These are phyloP conservation scores for Acer negundo DNA, from an alignment of 345 rosid species.

Conservation along the genomic window DNA sequence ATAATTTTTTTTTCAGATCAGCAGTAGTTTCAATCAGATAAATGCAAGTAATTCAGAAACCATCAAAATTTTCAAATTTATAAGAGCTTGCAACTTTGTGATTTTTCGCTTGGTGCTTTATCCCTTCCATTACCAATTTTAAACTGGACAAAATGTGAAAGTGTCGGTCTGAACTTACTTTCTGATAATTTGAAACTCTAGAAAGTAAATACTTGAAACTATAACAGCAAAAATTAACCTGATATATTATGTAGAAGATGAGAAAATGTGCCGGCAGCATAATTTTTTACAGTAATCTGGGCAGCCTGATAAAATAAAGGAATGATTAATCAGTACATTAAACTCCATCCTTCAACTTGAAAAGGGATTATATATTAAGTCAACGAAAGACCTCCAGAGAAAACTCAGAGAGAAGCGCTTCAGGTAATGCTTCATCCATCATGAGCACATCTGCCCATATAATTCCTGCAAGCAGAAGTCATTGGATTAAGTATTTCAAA, in stretches of 20 bases:
- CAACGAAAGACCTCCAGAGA: slow-evolving; percentile 60
- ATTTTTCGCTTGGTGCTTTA: neutral
- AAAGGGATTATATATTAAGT: slow-evolving; percentile 11
- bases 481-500: slow-evolving; percentile 25
- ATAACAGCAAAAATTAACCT: slow-evolving; percentile 49
- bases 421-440: slow-evolving; percentile 79
- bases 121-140: slow-evolving; percentile 1
- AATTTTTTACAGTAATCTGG: slow-evolving; percentile 65
- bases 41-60: slow-evolving; percentile 6
- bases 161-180: neutral
- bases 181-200: slow-evolving; percentile 10
- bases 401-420: slow-evolving; percentile 74
- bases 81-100: neutral
- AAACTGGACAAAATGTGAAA: neutral
- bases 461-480: slow-evolving; percentile 51
- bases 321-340: slow-evolving; percentile 31
- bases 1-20: slow-evolving; percentile 21
- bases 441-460: slow-evolving; percentile 88
- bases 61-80: neutral
- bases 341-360: slow-evolving; percentile 6
- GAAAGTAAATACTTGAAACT: neutral
- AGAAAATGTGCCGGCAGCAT: slow-evolving; percentile 59
- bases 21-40: slow-evolving; percentile 15
- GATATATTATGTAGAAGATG: slow-evolving; percentile 77
- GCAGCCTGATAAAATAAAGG: slow-evolving; percentile 72